Base-by-base conservation (phyloP, 352 stramenopile species). In the Globisporangium mamillatum region DNA sequence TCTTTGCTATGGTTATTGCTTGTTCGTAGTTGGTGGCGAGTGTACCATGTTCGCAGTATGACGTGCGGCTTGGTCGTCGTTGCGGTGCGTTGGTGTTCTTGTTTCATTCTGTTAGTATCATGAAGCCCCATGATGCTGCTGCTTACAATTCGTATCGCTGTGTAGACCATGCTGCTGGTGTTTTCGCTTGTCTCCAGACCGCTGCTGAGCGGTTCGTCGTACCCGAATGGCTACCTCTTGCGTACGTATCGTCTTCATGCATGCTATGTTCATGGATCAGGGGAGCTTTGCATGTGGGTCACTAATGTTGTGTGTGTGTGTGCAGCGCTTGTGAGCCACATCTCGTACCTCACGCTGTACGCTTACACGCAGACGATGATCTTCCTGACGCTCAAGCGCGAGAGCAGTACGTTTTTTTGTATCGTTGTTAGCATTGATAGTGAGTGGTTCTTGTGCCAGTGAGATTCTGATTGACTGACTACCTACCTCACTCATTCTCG, bases 361-460 rank as follows among this genome's bases (percentile, higher is more conserved):
- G 74, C 82, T 1, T 92, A 91, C 75, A 89, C 84, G 4, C 82
- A 92, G 66, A 92, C 84, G 9, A 92, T 91, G 82, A 72, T 90
- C 22, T 92, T 86, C 63, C 66, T 89, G 18, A 90, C 79, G 0
- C 72, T 92, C 55, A 90, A 92, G 70, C 82, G 79, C 24, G 63
- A 73, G 59, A 81, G 71, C 46, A 54, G 80, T 88, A 60, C 20
- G 73, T 55, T 29, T 6, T 60, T 0, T 32, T 12, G 6, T 18
- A 59, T 24, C 56, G 38, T 22, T 20, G 63, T 22, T 71, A 38
- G 12, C 4, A 7, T 46, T 67, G 36, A 29, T 22, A 53, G 3
- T 25, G 10, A 68, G 20, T 24, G 25, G 41, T n/a, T n/a, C 16
- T 20, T 44, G 10, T 44, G 36, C 12, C 32, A 18, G 36, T 44